Base-by-base conservation (phyloP, 2,329 filamentous ascomycete species). In the Hansfordia pulvinata region DNA sequence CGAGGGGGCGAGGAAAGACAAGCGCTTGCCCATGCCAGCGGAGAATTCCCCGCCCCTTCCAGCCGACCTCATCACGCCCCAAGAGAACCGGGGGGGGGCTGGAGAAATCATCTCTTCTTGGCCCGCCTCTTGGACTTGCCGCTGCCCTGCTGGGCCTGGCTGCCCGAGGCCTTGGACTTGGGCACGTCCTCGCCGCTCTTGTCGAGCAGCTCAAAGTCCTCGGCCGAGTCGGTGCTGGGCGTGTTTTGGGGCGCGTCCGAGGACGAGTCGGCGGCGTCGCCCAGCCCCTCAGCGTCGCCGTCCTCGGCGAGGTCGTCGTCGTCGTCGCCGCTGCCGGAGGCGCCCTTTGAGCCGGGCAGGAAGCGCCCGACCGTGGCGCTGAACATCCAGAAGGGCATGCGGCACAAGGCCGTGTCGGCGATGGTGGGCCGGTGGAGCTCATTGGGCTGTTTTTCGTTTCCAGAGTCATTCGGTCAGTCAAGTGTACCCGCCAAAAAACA, bases 351-450 rank as follows among this genome's bases (percentile, higher is more conserved):
- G 13, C 46, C 36, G n/a, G n/a, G n/a, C 10, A 73, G 36, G 29
- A 68, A 44, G 21, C 65, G 64, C 29, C 68, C 66, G 21, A 66
- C 35, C 5, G 64, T 66, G 31, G 60, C 57, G 28, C 53, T 62
- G 57, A 78, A 90, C 30, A 71, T 47, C 69, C 76, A 92, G 29
- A 76, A 47, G 1, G 90, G 90, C 5, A 93, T 58, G 28, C 78
- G 77, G 52, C 80, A 70, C 23, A 96, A 65, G 33, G 85, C 75
- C 0, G 90, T 98, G 46, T 96, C 81, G 35, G 57, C 69, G 50
- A 94, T 57, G 3, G 76, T 80, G 1, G 90, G 90, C 37, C 65
- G 60, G 23, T 68, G 63, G 33, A 98, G 76, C 50, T 94, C 84
- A 32, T 85, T 70, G 44, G 73, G 72, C 81, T 88, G 35, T 26